Percentiles rank a stretch among this genome's conserved stretches.
Evolutionary conservation across 768 basidiomycete species (phyloP).

Genomic region (Holtermanniella nyarrowii): DNA sequence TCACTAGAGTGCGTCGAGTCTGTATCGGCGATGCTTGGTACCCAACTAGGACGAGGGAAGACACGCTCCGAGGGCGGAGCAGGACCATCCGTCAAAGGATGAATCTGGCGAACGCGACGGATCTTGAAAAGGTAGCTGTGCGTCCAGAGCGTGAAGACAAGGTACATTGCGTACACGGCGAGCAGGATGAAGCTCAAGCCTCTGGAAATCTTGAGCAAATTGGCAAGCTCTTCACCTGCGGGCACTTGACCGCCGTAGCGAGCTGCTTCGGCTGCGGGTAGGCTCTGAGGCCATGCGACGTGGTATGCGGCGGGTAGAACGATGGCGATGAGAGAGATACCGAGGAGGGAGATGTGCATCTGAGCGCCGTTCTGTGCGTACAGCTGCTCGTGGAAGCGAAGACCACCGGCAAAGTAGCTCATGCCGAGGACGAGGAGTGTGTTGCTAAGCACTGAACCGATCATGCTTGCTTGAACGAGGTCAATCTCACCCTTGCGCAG

Average conservation of each 20-base stretch:
- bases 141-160: conserved; percentile 30
- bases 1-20: conserved; percentile 16
- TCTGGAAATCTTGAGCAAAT: conserved; percentile 46
- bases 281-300: conserved; percentile 14
- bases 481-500: conserved; percentile 44
- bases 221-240: conserved; percentile 44
- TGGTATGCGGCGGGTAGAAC: conserved; percentile 41
- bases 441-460: conserved; percentile 48
- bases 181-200: conserved; percentile 48
- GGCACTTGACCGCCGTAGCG: conserved; percentile 5
- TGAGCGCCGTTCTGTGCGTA: conserved; percentile 48
- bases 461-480: conserved; percentile 49
- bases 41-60: conserved; percentile 36
- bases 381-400: conserved; percentile 49
- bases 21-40: conserved; percentile 21
- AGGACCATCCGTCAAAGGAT: conserved; percentile 25
- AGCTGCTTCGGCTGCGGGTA: conserved; percentile 12
- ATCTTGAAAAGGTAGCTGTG: conserved; percentile 19
- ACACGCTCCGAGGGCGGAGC: conserved; percentile 20
- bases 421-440: conserved; percentile 40
- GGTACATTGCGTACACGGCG: conserved; percentile 42
- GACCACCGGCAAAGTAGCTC: conserved; percentile 43
- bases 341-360: conserved; percentile 39
- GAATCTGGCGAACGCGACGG: conserved; percentile 11
- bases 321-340: conserved; percentile 39